phyloP scores from a whole-genome alignment of 208 protist genomes.

The Acanthamoeba comandoni region DNA sequence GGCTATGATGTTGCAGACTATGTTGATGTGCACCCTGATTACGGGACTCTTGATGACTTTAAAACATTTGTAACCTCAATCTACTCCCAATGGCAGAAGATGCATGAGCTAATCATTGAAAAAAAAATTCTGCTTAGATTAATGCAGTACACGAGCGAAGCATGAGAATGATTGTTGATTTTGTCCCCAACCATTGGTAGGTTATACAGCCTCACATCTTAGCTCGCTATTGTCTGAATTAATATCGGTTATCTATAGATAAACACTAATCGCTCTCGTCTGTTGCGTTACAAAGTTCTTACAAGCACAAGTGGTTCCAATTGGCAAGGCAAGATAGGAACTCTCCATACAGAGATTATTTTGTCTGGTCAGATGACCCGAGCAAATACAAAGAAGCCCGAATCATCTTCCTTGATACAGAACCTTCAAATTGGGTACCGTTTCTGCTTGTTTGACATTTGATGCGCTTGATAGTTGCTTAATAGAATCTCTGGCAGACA shows the following conservation, averaged over 20 bases:
- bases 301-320: constrained; percentile 87
- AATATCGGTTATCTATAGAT: no score
- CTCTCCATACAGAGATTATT: constrained; percentile 84
- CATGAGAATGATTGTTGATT: constrained; percentile 86
- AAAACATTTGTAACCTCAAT: constrained; percentile 75
- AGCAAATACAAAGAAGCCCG: constrained; percentile 81
- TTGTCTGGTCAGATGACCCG: constrained; percentile 84
- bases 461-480: not conserved
- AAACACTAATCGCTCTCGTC: no score
- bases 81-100: not conserved
- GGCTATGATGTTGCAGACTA: constrained; percentile 88
- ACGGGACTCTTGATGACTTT: constrained; percentile 86
- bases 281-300: constrained; percentile 61
- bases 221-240: no score
- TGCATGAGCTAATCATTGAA: not conserved
- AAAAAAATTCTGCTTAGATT: constrained; percentile 45
- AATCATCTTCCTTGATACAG: constrained; percentile 85
- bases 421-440: constrained; percentile 83
- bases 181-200: constrained; percentile 86
- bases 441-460: not conserved
- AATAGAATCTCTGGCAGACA: constrained; percentile 65
- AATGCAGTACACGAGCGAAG: constrained; percentile 72
- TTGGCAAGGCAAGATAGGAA: constrained; percentile 76
- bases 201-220: no score
- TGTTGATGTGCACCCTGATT: constrained; percentile 85